Base-by-base conservation (phyloP, 2,329 filamentous ascomycete species). In the Colletotrichum acutatum region DNA sequence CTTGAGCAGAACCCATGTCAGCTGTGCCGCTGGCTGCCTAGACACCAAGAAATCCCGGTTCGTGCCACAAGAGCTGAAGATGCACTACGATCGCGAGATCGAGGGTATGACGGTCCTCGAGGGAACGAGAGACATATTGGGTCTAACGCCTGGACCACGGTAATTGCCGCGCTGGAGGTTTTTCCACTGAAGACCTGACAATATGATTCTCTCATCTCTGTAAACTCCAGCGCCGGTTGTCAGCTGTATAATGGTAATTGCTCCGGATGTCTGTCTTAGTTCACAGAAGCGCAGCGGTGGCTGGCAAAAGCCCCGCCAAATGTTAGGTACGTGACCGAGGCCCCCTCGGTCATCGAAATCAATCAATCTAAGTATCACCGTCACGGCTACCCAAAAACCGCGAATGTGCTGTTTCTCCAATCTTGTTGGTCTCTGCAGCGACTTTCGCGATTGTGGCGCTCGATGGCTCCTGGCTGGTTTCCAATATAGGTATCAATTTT, bases 1-100 rank as follows among this genome's bases (percentile, higher is more conserved):
- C 59, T 52, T 58, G 24, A 22, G 34, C 16, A 30, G 32, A 37
- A 46, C 66, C 66, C 54, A n/a, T 72, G 70, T 49, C 24, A 28
- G 26, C 53, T 26, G 52, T 19, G 66, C 42, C 30, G 66, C 6
- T 70, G 66, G 60, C 66, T 73, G 71, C 60, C 66, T 66, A 66
- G 37, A 66, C 56, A 71, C 32, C 49, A 8, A 65, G 7, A 32
- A 53, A 7, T 2, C 12, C 28, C 42, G 11, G n/a, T 26, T 14
- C 22, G 22, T 53, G n/a, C 28, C 28, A 53, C n/a, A 46, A 53
- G 46, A 34, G n/a, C 49, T 26, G 28, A 5, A 28, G n/a, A 32
- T 24, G 26, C 28, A 34, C 28, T 53, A 9, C 46, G 28, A 28
- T 8, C 3, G 11, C 14, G 34, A 34, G 34, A 34, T 6, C 24